Evolutionary conservation across 129 eudicot species (phyloP), one percentile per base, ranked within the genome.

Genomic region (Lactuca sativa): DNA sequence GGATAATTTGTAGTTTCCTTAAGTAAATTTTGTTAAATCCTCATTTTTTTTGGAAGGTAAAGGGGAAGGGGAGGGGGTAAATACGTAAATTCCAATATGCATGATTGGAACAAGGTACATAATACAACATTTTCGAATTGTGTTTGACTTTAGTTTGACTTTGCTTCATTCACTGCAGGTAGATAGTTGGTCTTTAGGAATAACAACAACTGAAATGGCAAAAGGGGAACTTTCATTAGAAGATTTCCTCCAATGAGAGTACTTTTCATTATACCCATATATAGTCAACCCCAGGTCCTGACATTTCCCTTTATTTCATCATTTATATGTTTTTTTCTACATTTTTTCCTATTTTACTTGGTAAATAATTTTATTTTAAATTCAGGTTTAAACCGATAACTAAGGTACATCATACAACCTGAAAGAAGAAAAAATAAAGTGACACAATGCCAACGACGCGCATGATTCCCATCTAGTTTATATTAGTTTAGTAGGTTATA

Each of bases 241-340:
- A 4, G 97, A 92, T 81, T 95, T 86, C 55, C 97, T 67, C 97
- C 97, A n/a, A 92, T 92, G 97, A 86, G 97, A 76, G 97, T 88
- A 68, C 96, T 92, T 72, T 92, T 92, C 82, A 92, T 92, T 49
- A 92, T 92, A 70, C 97, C 97, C 58, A 82, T 96, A 74, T 96
- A 92, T 72, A 92, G 80, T 81, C 97, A 96, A 36, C 97, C 97
- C 21, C 96, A 92, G 96, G 97, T 92, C 38, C 58, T 58, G 25
- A 12, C 16, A 7, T 78, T 47, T 14, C 31, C n/a, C 58, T 52
- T 47, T 4, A 32, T 48, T 37, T 34, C 63, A 17, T 49, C 21
- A 18, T 30, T 9, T 49, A 9, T 5, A 4, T 5, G 18, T 9
- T 36, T 41, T 56, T 16, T 18, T 69, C 43, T 52, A 56, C 54